phyloP scores from a whole-genome alignment of 306 rosid species.

The Rubus parviflorus region DNA sequence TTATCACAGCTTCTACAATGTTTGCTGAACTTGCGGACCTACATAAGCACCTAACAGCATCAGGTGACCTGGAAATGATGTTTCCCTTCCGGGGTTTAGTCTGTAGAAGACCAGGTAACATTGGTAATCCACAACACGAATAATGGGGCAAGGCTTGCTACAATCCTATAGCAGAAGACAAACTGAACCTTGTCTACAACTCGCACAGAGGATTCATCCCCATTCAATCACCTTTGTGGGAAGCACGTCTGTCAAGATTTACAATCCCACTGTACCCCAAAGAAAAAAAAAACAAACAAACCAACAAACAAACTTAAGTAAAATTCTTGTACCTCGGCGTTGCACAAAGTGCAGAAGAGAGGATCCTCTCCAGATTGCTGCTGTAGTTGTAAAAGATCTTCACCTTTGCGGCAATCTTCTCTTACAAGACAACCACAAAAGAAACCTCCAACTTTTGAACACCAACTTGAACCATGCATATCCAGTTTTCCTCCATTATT shows the following conservation, averaged over 20 bases:
- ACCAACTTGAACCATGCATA: slow-evolving; percentile 43
- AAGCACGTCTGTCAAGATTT: not conserved
- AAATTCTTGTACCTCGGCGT: slow-evolving; percentile 58
- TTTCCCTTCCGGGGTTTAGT: not conserved
- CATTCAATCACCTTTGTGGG: not conserved
- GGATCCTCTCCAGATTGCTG: slow-evolving; percentile 66
- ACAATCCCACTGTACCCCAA: not conserved
- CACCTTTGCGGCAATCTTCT: slow-evolving; percentile 66
- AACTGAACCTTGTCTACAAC: not conserved
- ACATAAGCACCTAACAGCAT: slow-evolving; percentile 20
- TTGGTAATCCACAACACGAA: not conserved
- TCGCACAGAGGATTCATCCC: not conserved
- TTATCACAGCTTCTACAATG: slow-evolving; percentile 86
- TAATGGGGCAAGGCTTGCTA: not conserved
- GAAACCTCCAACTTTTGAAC: slow-evolving; percentile 58
- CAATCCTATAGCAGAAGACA: not conserved
- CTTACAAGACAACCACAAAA: slow-evolving; percentile 59
- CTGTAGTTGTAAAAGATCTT: slow-evolving; percentile 54
- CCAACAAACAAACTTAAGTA: not conserved
- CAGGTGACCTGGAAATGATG: not conserved
- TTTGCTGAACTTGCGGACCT: slow-evolving; percentile 84
- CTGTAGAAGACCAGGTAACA: not conserved
- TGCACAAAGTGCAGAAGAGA: slow-evolving; percentile 84
- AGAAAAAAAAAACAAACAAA: not conserved
- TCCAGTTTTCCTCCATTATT: slow-evolving; percentile 36